Conservation (phyloP, 2,329 filamentous ascomycete species). For the Colletotrichum scovillei region DNA sequence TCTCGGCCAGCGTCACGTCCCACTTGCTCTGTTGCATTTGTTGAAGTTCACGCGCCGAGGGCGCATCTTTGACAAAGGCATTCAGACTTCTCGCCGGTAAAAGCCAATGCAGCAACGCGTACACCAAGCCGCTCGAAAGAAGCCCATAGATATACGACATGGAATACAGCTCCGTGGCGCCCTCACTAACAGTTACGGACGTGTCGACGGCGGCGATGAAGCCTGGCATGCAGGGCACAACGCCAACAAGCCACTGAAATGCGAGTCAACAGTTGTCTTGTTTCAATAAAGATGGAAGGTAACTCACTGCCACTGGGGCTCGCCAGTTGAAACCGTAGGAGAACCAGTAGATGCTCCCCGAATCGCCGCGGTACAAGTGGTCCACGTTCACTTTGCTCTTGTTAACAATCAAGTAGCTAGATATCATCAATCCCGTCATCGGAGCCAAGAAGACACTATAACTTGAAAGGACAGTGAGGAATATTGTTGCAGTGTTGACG, state of each 20-base stretch:
- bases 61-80: slow-evolving; percentile 42
- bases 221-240: not conserved
- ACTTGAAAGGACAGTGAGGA: slow-evolving; percentile 49
- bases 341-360: slow-evolving; percentile 53
- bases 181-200: slow-evolving; percentile 45
- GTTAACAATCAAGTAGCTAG: slow-evolving; percentile 47
- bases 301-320: slow-evolving; percentile 50
- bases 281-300: not conserved
- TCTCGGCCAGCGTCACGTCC: slow-evolving; percentile 42
- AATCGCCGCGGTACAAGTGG: slow-evolving; percentile 46
- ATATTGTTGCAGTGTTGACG: slow-evolving; percentile 49
- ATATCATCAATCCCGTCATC: slow-evolving; percentile 53
- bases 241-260: not conserved
- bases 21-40: slow-evolving; percentile 44
- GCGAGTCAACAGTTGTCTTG: not conserved
- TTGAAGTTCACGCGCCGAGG: slow-evolving; percentile 43
- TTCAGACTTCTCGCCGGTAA: slow-evolving; percentile 44
- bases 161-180: slow-evolving; percentile 51
- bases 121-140: slow-evolving; percentile 46
- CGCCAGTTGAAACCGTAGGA: slow-evolving; percentile 53
- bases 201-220: not conserved
- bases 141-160: slow-evolving; percentile 54
- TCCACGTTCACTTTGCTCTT: slow-evolving; percentile 49
- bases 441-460: slow-evolving; percentile 52
- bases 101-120: slow-evolving; percentile 43